Evolutionary conservation across 176 grass and related monocot species (phyloP).

Genomic region (Eragrostis curvula): DNA sequence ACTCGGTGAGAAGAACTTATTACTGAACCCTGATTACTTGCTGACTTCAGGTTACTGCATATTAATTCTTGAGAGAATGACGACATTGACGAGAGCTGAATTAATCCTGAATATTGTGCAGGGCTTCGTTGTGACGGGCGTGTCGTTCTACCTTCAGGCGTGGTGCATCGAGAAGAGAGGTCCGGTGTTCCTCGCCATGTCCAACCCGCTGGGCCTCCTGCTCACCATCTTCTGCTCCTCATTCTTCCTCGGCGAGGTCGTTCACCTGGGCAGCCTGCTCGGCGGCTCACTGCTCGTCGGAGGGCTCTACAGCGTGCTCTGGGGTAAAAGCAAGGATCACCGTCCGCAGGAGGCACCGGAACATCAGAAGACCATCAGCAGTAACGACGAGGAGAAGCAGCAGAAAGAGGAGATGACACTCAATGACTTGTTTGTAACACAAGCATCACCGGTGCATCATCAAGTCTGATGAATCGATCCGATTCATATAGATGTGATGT

Average conservation of each 20-base stretch:
- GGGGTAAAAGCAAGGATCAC: slow-evolving; percentile 55
- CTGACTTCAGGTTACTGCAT: too few relatives aligned
- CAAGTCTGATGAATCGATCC: not conserved
- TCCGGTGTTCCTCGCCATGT: slow-evolving; percentile 63
- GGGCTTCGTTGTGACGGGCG: slow-evolving; percentile 53
- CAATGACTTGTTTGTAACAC: not conserved
- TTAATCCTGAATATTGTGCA: too few relatives aligned
- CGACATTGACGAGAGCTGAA: too few relatives aligned
- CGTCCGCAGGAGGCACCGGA: not conserved
- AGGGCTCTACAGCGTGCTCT: slow-evolving; percentile 58
- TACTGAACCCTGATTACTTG: too few relatives aligned
- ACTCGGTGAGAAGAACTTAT: too few relatives aligned
- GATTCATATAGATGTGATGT: too few relatives aligned
- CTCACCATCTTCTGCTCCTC: slow-evolving; percentile 66
- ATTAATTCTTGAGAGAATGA: too few relatives aligned
- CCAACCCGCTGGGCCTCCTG: slow-evolving; percentile 58
- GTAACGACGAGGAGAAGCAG: slow-evolving; percentile 2
- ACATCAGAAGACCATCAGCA: not conserved
- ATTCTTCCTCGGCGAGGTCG: slow-evolving; percentile 53
- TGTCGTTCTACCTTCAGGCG: slow-evolving; percentile 69
- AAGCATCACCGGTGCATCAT: not conserved
- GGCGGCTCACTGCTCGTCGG: slow-evolving; percentile 47
- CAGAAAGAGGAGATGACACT: not conserved
- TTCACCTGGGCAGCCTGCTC: slow-evolving; percentile 28
- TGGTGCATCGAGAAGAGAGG: slow-evolving; percentile 81